Base-by-base conservation (phyloP, 1,284 basidiomycete genomes). In the Sphaerobolus stellatus region DNA sequence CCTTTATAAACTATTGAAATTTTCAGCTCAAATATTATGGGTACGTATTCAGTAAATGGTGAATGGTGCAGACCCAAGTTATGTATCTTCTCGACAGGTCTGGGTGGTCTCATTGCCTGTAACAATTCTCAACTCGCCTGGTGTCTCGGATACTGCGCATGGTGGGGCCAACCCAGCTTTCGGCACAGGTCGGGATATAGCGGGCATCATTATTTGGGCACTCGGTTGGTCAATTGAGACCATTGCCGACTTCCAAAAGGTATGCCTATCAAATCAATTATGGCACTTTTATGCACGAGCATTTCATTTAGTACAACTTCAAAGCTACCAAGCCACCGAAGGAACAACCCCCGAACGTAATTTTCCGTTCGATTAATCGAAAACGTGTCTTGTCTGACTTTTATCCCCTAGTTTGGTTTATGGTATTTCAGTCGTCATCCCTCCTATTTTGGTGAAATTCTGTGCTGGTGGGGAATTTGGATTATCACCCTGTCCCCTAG, bases 381-480 rank as follows among this genome's bases (percentile, higher is more conserved):
- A 14, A 9, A 11, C 11, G 11, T 9, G 13, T 9, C 41, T 13
- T 44, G 9, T 44, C 9, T 13, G 20, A 11, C 41, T 13, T 11
- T 9, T 9, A 18, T 20, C 27, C 9, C 36, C 5, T 45, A 82
- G 80, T 68, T 61, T 33, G 82, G 81, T 1, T 56, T 83, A 2
- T 84, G 82, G 82, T 71, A 63, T 9, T 87, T 80, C 75, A 84
- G 83, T 22, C 77, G 82, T 18, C 83, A 90, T 59, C 88, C 88
- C 27, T 83, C 86, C 7, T 90, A 89, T 66, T 88, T 89, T 64
- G 86, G 87, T 65, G 87, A 90, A 65, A 88, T 88, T 57, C 64
- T 84, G 43, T 82, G 86, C 59, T 87, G 86, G 80, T 88, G 85
- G 84, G 86, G 86, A 2, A 79, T 88, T 22, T 89, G 84, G 82